Percentiles rank a stretch among this genome's conserved stretches.
Evolutionary conservation across 164 flowering plant genomes (phyloP).

Genomic region (Chloranthus sessilifolius): DNA sequence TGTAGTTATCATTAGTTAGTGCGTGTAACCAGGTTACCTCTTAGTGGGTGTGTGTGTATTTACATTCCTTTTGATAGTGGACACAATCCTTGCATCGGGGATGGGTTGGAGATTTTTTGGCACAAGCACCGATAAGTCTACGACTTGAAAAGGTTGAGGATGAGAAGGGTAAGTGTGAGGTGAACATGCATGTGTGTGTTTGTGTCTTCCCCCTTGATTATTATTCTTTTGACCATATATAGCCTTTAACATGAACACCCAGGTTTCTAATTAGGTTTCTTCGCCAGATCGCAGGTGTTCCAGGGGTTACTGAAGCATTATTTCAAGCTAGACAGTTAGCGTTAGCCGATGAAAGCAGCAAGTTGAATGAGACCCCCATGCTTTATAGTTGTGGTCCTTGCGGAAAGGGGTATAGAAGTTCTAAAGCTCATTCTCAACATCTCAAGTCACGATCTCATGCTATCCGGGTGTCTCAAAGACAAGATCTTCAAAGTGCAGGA

Average conservation of each 20-base stretch:
- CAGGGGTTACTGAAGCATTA: slow-evolving; percentile 89
- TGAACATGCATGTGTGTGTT: too few species aligned
- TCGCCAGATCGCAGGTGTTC: slow-evolving; percentile 86
- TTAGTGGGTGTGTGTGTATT: too few species aligned
- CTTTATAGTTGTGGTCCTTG: slow-evolving; percentile 75
- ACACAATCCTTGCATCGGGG: too few species aligned
- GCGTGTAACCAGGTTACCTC: too few species aligned
- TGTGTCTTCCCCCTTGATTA: too few species aligned
- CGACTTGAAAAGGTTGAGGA: too few species aligned
- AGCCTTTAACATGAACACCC: neutral
- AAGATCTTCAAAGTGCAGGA: slow-evolving; percentile 24
- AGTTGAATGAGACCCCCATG: slow-evolving; percentile 60
- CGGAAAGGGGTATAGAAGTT: slow-evolving; percentile 76
- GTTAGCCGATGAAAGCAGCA: slow-evolving; percentile 63
- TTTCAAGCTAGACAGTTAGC: slow-evolving; percentile 79
- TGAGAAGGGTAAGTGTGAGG: too few species aligned
- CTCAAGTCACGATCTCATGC: slow-evolving; percentile 68
- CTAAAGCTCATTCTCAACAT: slow-evolving; percentile 89
- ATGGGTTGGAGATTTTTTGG: too few species aligned
- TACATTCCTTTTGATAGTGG: too few species aligned
- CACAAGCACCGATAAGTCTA: too few species aligned
- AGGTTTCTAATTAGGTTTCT: neutral
- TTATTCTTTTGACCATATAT: neutral
- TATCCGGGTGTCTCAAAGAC: slow-evolving; percentile 53
- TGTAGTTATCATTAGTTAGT: too few species aligned